Percentiles rank a stretch among this genome's conserved stretches.
Evolutionary conservation across 176 grass and related monocot species (phyloP).

Genomic region (Ensete ventricosum): DNA sequence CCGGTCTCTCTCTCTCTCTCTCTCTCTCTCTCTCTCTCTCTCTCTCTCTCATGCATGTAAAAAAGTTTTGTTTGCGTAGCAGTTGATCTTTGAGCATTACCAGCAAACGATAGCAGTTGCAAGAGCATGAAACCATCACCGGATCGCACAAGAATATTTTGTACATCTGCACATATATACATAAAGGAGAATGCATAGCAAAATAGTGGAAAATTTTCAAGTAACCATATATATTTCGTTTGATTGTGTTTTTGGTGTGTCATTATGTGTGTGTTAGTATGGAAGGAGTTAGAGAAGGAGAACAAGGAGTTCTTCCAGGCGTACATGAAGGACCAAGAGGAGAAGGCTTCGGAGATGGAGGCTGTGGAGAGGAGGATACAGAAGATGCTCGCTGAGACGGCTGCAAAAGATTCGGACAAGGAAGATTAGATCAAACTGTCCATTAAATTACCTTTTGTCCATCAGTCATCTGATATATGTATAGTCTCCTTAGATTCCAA

Average conservation of each 20-base stretch:
- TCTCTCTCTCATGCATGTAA: no score
- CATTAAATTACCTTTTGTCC: no score
- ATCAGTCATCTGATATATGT: no score
- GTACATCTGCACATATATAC: not conserved
- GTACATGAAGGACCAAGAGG: not conserved
- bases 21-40: no score
- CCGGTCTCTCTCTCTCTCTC: conserved; percentile 16
- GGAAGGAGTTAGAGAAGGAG: conserved; percentile 20
- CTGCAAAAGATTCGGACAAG: not conserved
- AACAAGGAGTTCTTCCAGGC: conserved; percentile 16
- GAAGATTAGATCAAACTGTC: not conserved
- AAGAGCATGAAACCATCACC: no score
- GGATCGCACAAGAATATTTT: not conserved
- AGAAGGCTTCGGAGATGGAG: not conserved
- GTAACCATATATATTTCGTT: not conserved
- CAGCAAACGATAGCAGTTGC: no score
- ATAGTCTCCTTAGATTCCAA: no score
- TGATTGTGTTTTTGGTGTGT: not conserved
- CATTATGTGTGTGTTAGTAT: not conserved
- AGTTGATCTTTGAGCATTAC: no score
- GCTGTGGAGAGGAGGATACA: not conserved
- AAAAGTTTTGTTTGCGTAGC: no score
- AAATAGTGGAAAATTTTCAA: no score
- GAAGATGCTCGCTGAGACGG: conserved; percentile 12
- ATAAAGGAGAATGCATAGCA: not conserved